Base-by-base conservation (phyloP, 805 yeast species). In the Kodamaea hsintzibuensis region DNA sequence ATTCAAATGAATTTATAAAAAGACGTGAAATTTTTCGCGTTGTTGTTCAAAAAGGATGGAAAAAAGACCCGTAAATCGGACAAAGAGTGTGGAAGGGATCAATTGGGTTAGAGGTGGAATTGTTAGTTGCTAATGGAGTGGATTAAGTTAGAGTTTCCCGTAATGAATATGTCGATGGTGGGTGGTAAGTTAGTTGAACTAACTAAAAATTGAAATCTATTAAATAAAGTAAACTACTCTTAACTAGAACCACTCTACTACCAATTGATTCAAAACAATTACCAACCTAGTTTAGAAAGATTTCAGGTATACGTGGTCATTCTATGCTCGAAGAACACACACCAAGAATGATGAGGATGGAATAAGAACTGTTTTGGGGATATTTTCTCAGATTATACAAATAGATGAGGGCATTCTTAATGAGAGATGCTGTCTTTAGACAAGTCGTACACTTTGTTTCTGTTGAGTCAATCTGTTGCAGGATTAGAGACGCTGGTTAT, bases 1-100 rank as follows among this genome's bases (percentile, higher is more conserved):
- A 33, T 37, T 16, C 33, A 27, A 39, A 39, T 19, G 42, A 30
- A 49, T 43, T 49, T 50, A 50, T 50, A 50, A 38, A 48, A 30
- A 19, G 37, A 9, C 16, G 25, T 50, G 47, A 43, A 50, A 50
- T 42, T 42, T 50, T 50, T 16, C 42, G 25, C 25, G 47, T 27
- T 19, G 44, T 40, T 40, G 44, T 40, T 40, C 44, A 40, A 40
- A 14, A 38, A 4, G 19, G 25, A 5, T 14, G n/a, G 10, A 17
- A 12, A 17, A 40, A 40, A 40, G 25, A 40, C 13, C 44, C 44
- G 8, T 40, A 40, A 40, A 40, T 40, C 44, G 25, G 14, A 16
- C 42, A 30, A 30, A 12, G 35, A 30, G 2, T 30, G 25, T 22
- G 25, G 25, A 22, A 22, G 25, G 25, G 25, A 22, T 22, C 25